phyloP scores from a whole-genome alignment of 2,329 filamentous ascomycete genomes.

The Calonectria montana region DNA sequence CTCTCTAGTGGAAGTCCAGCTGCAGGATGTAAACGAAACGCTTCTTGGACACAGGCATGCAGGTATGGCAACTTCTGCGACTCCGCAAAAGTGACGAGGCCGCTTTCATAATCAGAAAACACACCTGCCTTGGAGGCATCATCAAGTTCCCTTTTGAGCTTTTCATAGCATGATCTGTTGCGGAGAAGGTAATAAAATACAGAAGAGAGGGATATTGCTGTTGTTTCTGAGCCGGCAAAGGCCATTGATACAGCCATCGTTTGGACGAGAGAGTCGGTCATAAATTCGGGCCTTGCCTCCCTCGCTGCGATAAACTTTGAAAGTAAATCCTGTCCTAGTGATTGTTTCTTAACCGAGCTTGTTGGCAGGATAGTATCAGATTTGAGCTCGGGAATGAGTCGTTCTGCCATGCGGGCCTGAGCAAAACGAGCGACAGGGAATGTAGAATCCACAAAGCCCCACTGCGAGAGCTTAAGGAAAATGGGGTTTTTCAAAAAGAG shows the following conservation, averaged over 20 bases:
- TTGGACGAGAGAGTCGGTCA: constrained; percentile 76
- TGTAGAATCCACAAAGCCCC: constrained; percentile 74
- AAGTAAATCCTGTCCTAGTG: constrained; percentile 68
- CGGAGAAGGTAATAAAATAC: constrained; percentile 82
- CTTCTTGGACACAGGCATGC: constrained; percentile 82
- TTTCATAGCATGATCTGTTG: constrained; percentile 65
- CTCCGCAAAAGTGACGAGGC: constrained; percentile 76
- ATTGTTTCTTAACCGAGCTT: constrained; percentile 48
- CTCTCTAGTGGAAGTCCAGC: constrained; percentile 79
- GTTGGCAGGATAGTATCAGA: constrained; percentile 46
- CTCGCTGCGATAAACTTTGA: constrained; percentile 79
- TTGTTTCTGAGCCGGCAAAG: constrained; percentile 83
- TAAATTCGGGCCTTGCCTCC: constrained; percentile 75
- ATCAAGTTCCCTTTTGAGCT: constrained; percentile 73
- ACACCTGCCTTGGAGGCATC: constrained; percentile 62
- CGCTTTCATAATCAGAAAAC: constrained; percentile 64
- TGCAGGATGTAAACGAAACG: constrained; percentile 81
- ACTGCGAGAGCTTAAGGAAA: constrained; percentile 74
- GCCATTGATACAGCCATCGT: constrained; percentile 79
- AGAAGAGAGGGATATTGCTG: constrained; percentile 77
- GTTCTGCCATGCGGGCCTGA: constrained; percentile 73
- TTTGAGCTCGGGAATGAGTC: constrained; percentile 60
- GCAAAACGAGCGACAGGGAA: constrained; percentile 82
- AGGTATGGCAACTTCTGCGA: constrained; percentile 79
- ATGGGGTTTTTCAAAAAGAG: constrained; percentile 81